Percentiles rank a stretch among this genome's conserved stretches.
These are phyloP conservation scores for Sugiyamaella chiloensis DNA, from an alignment of 805 yeast genomes.

Conservation along the genomic window DNA sequence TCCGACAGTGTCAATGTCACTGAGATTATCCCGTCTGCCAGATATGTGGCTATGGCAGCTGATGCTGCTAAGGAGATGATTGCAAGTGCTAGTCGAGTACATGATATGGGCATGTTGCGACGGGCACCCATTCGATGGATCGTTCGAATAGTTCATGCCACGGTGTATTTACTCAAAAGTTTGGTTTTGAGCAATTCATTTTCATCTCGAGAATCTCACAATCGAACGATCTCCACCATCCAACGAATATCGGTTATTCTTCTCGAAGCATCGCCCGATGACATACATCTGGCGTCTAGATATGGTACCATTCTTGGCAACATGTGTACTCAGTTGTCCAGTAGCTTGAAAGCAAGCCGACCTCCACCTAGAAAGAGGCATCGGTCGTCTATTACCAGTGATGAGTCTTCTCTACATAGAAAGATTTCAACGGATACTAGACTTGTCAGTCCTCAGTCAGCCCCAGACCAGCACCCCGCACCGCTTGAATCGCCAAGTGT, in stretches of 20 bases:
- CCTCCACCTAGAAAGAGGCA: not conserved
- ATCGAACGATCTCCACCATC: conserved; percentile 58
- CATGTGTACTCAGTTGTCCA: conserved; percentile 36
- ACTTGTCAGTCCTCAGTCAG: not conserved
- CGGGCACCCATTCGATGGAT: conserved; percentile 94
- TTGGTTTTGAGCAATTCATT: conserved; percentile 38
- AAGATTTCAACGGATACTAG: not conserved
- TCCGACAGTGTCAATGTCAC: conserved; percentile 45
- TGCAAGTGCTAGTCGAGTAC: conserved; percentile 66
- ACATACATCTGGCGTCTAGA: conserved; percentile 75
- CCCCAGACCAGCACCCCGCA: not conserved
- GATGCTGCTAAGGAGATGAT: conserved; percentile 79
- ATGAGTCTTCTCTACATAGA: not conserved
- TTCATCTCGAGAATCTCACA: conserved; percentile 37
- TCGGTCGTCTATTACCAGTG: not conserved
- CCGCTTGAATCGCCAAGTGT: not conserved
- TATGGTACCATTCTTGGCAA: conserved; percentile 57
- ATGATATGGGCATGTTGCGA: conserved; percentile 54
- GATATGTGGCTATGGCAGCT: conserved; percentile 77
- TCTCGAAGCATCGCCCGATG: conserved; percentile 85
- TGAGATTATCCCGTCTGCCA: conserved; percentile 63
- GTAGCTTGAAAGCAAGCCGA: not conserved
- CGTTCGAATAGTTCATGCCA: conserved; percentile 78
- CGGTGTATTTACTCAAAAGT: conserved; percentile 86
- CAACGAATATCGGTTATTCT: conserved; percentile 70